Evolutionary conservation across 441 rosid species (phyloP).

Genomic region (Populus hybrid): DNA sequence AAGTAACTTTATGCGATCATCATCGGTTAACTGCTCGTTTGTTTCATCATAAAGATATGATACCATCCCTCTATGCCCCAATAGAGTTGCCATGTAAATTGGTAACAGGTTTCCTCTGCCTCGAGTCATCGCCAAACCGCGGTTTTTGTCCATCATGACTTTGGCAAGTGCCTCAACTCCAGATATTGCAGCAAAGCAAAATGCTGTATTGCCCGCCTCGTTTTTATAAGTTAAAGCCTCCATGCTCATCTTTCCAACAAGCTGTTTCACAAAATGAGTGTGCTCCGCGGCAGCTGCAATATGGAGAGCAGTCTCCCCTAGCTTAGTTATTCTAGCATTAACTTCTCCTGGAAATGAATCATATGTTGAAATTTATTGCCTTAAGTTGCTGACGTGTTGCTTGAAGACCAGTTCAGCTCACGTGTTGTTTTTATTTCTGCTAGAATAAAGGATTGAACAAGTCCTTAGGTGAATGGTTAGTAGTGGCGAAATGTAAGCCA

Average conservation of each 20-base stretch:
- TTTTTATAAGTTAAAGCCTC: not conserved
- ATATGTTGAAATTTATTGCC: too few relatives aligned
- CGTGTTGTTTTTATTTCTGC: too few relatives aligned
- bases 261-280: too few relatives aligned
- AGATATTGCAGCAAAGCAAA: constrained; percentile 22
- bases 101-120: constrained; percentile 11
- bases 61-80: constrained; percentile 12
- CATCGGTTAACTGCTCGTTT: not conserved
- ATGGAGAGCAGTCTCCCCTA: too few relatives aligned
- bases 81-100: constrained; percentile 9
- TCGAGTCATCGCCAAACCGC: constrained; percentile 5
- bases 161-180: constrained; percentile 20
- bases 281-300: too few relatives aligned
- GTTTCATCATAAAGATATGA: not conserved
- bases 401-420: too few relatives aligned
- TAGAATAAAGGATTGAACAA: too few relatives aligned
- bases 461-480: too few relatives aligned
- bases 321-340: too few relatives aligned
- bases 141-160: constrained; percentile 11
- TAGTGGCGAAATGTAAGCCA: too few relatives aligned
- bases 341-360: too few relatives aligned
- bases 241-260: not conserved
- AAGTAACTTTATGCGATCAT: not conserved
- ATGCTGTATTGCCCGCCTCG: constrained; percentile 7
- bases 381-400: too few relatives aligned